These are phyloP conservation scores for Panicum virgatum DNA, from an alignment of 202 grass and related monocot genomes.

Conservation along the genomic window DNA sequence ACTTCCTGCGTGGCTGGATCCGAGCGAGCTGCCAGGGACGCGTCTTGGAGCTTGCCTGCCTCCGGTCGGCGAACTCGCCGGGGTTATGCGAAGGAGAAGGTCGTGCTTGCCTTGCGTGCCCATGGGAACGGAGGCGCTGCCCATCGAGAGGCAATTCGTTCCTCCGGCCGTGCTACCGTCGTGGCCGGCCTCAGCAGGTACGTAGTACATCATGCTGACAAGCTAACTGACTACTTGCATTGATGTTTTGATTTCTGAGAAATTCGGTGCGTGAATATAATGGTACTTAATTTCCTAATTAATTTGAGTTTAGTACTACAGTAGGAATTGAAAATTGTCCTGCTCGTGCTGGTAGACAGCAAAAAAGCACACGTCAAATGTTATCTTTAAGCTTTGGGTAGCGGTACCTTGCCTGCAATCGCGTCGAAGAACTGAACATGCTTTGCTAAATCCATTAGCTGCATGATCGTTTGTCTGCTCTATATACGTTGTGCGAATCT, in stretches of 20 bases:
- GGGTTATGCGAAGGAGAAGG: constrained; percentile 23
- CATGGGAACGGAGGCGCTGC: constrained; percentile 38
- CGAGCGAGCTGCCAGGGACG: not conserved
- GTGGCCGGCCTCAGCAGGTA: constrained; percentile 46
- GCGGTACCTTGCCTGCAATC: constrained; percentile 3
- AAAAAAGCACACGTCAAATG: not conserved
- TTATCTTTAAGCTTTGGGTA: constrained; percentile 22
- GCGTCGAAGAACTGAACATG: not conserved
- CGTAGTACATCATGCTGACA: constrained; percentile 45
- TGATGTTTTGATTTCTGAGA: not conserved
- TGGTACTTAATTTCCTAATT: not conserved
- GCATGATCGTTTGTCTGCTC: not conserved
- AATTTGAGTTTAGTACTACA: not conserved
- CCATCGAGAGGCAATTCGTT: constrained; percentile 49
- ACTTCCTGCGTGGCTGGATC: not conserved
- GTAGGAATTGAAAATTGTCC: no score
- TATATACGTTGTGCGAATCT: not conserved
- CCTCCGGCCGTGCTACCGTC: constrained; percentile 44
- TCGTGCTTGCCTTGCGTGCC: constrained; percentile 29
- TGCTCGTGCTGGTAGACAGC: not conserved
- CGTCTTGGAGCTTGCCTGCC: not conserved
- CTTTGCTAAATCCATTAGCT: not conserved
- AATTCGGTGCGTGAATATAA: not conserved
- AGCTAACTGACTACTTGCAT: not conserved
- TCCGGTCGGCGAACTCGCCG: not conserved